Base-by-base conservation (phyloP, 2,329 filamentous ascomycete genomes). In the Annulohypoxylon truncatum region DNA sequence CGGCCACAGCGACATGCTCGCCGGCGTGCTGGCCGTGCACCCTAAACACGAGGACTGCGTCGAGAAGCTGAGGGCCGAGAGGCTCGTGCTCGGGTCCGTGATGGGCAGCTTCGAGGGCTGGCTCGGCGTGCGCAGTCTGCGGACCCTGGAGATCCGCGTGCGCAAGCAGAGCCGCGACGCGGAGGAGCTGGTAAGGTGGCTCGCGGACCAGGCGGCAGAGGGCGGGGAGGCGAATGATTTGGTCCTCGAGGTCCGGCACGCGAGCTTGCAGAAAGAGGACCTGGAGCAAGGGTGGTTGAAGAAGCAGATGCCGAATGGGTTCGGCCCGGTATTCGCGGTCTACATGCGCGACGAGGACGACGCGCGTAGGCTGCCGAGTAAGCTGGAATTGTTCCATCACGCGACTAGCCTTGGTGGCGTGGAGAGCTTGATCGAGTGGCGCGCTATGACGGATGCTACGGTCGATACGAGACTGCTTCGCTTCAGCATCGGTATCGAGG, bases 351-450 rank as follows among this genome's bases (percentile, higher is more conserved):
- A 85, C 2, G 82, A 86, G 66, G 80, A 82, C 0, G 76, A 86
- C 54, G 94, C 96, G 2, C 87, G 84, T 70, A 79, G 82, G 28
- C 79, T 99, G 68, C 96, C 96, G 2, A 92, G 90, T 74, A 92
- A 92, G 78, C 80, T 98, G 77, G 77, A 83, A 2, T 85, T 97
- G 46, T 98, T 98, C 82, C 93, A 97, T 73, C 96, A 99, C 79
- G 96, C 96, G 4, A 99, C 96, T 2, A 96, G 92, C 78, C 80
- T 98, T 26, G 96, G 96, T 2, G 95, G 96, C 3, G 93, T 98
- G 8, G 96, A 98, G 85, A 96, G 93, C 75, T 80, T 98, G 82
- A 94, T 99, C 72, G 96, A 99, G 85, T 99, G 96, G 96, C 85
- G 96, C 64, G 88, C 91, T 50, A 96, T 99, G 93, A 90, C 89